These are phyloP conservation scores for Ogataea philodendri DNA, from an alignment of 805 yeast genomes.

Conservation along the genomic window DNA sequence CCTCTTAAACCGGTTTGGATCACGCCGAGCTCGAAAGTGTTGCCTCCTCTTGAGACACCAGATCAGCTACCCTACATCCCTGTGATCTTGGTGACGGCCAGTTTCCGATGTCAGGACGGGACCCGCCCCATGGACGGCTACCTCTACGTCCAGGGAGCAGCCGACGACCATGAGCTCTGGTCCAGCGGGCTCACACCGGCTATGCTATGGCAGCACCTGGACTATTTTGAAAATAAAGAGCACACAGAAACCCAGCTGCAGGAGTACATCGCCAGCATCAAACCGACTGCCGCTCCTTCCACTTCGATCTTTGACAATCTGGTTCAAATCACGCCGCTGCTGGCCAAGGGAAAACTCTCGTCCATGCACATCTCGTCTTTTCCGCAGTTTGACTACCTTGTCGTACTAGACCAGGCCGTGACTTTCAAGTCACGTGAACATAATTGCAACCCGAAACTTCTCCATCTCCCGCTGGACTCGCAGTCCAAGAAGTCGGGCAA, in stretches of 20 bases:
- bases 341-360: conserved; percentile 12
- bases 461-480: conserved; percentile 24
- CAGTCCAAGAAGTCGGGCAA: conserved; percentile 65
- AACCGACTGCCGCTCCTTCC: neutral
- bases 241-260: conserved; percentile 34
- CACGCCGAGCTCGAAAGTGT: conserved; percentile 47
- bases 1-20: conserved; percentile 70
- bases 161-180: conserved; percentile 94
- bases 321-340: conserved; percentile 9
- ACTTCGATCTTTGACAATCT: conserved; percentile 2
- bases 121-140: conserved; percentile 44
- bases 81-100: conserved; percentile 57
- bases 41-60: conserved; percentile 10
- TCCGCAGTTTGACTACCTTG: conserved; percentile 28
- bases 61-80: conserved; percentile 37
- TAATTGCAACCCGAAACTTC: conserved; percentile 21
- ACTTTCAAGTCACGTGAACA: conserved; percentile 9
- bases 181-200: conserved; percentile 51
- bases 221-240: conserved; percentile 21
- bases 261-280: conserved; percentile 6
- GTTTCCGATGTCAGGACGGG: conserved; percentile 62
- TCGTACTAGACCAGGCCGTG: conserved; percentile 20
- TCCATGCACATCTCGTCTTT: neutral
- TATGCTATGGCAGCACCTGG: conserved; percentile 53
- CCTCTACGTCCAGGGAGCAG: conserved; percentile 86